Evolutionary conservation across 495 filamentous ascomycete genomes (phyloP), one percentile per base, ranked within the genome.

Genomic region (Tirmania nivea): DNA sequence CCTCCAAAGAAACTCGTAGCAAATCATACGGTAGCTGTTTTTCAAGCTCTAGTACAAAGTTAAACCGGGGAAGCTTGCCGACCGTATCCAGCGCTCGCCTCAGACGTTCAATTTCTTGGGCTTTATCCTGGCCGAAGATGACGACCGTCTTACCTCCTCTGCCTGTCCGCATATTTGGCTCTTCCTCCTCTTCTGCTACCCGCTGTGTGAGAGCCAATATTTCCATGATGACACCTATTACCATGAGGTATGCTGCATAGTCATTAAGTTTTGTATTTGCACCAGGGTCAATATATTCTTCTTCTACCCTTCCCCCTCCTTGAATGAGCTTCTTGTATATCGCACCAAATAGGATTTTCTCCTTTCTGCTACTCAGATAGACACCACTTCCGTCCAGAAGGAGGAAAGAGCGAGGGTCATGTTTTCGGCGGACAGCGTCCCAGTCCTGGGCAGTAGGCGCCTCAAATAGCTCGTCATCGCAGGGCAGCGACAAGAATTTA

Each of bases 201-300:
- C 52, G 61, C 14, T 59, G 57, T 9, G 60, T 62, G 34, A 62
- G 52, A 10, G 61, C 59, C 14, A 62, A 12, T 10, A 62, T 55
- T 47, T 62, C 60, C 60, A 62, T 62, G 17, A 61, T 59, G 12
- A 61, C 55, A 12, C 58, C 59, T 45, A 59, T 56, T 45, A 55
- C 49, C 14, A 62, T 35, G 37, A 62, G 61, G 25, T 62, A 37
- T 35, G 60, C 60, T 19, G 60, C 61, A 19, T 61, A 62, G 48
- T 62, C 48, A 50, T 50, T 50, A 31, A 50, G 16, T 16, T 31
- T 3, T 12, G 48, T 31, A 5, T 31, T 12, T 45, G 39, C 17
- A 14, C 17, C 14, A 4, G 39, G 4, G 14, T 19, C 39, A 19
- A 45, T 14, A 19, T 45, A 45, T 8, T 45, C 39, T 19, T 45